Evolutionary conservation across 1,284 basidiomycete genomes (phyloP), one percentile per base, ranked within the genome.

Genomic region (Polyporus tsugae): DNA sequence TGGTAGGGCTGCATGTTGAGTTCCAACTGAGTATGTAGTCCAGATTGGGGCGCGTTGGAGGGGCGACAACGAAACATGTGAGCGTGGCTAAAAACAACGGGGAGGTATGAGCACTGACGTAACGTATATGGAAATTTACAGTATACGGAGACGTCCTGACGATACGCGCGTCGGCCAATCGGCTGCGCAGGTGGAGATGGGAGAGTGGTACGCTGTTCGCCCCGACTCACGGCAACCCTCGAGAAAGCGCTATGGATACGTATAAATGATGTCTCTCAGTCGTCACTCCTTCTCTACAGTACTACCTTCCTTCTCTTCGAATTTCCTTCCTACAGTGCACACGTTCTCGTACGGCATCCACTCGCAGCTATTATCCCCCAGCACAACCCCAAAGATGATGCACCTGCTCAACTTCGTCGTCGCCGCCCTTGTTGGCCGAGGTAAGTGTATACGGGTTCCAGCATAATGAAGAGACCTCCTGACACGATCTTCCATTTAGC

Each of bases 361-460:
- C 22, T 49, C 25, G 46, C 22, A 25, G 19, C 4, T 22, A 25
- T 19, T 22, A 25, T 19, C 19, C 46, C 22, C 46, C 10, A 25
- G 25, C 46, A 49, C 46, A 25, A 25, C 13, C 46, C 46, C 22
- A 49, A 49, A 49, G 46, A 49, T 49, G 46, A 49, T 49, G 46
- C 46, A 49, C 22, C 46, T 49, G 22, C 46, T 49, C 22, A 49
- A 49, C 46, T 49, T 49, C 46, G 46, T 49, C 46, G 46, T 49
- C 22, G 46, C 46, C 11, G 46, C 46, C 46, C 46, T 49, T 49
- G 46, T 49, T 49, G 46, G 46, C 46, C 46, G 46, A 49, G 46
- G 46, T 49, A 22, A 49, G 46, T 25, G 0, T 25, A 10, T 22
- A 22, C 22, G 22, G 1, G 25, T 49, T 25, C 22, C 2, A 10